Percentiles rank a stretch among this genome's conserved stretches.
Evolutionary conservation across 768 basidiomycete genomes (phyloP).

Genomic region (Kwoniella botswanensis): DNA sequence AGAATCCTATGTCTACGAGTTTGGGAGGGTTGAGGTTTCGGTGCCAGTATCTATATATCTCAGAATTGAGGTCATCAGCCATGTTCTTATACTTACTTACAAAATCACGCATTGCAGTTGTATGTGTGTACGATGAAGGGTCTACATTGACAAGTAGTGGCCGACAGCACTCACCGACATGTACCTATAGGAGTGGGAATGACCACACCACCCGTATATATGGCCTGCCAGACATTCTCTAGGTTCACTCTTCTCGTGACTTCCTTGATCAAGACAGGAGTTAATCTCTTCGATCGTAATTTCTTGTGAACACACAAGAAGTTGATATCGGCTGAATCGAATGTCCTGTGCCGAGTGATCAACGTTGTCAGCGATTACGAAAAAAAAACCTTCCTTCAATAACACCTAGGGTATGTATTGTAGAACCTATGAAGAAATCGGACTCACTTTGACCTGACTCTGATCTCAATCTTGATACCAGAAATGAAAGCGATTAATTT

Average conservation of each 20-base stretch:
- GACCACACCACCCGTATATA: slow-evolving; percentile 93
- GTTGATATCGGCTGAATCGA: slow-evolving; percentile 88
- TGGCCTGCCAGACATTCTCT: slow-evolving; percentile 90
- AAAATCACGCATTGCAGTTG: too few relatives aligned
- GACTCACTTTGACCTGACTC: slow-evolving; percentile 81
- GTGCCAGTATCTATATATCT: slow-evolving; percentile 75
- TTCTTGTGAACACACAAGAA: slow-evolving; percentile 98
- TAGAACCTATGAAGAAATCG: neutral
- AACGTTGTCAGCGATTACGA: neutral
- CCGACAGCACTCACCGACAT: slow-evolving; percentile 66
- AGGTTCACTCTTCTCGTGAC: slow-evolving; percentile 91
- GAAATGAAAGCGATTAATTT: slow-evolving; percentile 97
- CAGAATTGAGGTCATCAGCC: neutral
- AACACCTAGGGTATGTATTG: too few relatives aligned
- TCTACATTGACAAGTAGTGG: too few relatives aligned
- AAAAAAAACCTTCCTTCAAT: too few relatives aligned
- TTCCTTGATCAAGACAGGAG: slow-evolving; percentile 96
- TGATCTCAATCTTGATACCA: slow-evolving; percentile 82
- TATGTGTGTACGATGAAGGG: too few relatives aligned
- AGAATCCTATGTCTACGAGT: slow-evolving; percentile 86
- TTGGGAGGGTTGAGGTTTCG: slow-evolving; percentile 89
- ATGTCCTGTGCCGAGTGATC: slow-evolving; percentile 61
- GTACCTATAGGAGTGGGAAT: slow-evolving; percentile 91
- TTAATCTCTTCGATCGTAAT: slow-evolving; percentile 87
- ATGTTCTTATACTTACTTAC: too few relatives aligned